Conservation (phyloP, 352 stramenopile genomes). For the Discostella stelligera region DNA sequence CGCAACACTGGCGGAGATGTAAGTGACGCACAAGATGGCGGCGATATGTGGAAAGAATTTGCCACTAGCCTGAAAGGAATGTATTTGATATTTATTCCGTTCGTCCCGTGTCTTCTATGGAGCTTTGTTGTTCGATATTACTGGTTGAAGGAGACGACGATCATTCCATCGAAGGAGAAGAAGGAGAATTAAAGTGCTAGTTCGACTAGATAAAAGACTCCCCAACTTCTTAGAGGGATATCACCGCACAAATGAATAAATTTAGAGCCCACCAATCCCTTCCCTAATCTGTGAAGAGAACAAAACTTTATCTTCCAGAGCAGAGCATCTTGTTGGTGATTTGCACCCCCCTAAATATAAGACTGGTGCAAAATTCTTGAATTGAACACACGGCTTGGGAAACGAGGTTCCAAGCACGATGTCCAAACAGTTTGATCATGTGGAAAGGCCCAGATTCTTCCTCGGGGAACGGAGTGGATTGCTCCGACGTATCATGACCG, state of each 20-base stretch:
- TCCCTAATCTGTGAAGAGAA: too few relatives aligned
- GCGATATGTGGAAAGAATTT: constrained; percentile 43
- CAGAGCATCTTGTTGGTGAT: constrained; percentile 7
- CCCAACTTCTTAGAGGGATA: background rate
- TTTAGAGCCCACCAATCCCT: background rate
- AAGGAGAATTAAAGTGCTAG: constrained; percentile 28
- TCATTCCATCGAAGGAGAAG: constrained; percentile 19
- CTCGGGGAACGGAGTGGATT: constrained; percentile 1
- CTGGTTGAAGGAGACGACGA: constrained; percentile 38
- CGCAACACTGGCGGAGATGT: background rate
- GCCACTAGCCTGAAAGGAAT: constrained; percentile 41
- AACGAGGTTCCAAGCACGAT: constrained; percentile 22
- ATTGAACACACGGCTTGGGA: constrained; percentile 19
- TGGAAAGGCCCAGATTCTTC: constrained; percentile 7
- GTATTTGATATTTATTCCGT: constrained; percentile 48
- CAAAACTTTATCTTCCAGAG: background rate
- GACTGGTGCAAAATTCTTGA: constrained; percentile 16
- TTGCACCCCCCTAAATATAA: constrained; percentile 23
- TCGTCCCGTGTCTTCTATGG: constrained; percentile 43
- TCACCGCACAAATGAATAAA: background rate
- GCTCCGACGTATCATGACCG: background rate
- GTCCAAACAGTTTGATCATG: constrained; percentile 17
- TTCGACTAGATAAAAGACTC: background rate
- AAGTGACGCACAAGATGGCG: constrained; percentile 10
- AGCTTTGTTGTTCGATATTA: constrained; percentile 42